Conservation (phyloP, 2,329 filamentous ascomycete genomes). For the Fusarium duplospermum region DNA sequence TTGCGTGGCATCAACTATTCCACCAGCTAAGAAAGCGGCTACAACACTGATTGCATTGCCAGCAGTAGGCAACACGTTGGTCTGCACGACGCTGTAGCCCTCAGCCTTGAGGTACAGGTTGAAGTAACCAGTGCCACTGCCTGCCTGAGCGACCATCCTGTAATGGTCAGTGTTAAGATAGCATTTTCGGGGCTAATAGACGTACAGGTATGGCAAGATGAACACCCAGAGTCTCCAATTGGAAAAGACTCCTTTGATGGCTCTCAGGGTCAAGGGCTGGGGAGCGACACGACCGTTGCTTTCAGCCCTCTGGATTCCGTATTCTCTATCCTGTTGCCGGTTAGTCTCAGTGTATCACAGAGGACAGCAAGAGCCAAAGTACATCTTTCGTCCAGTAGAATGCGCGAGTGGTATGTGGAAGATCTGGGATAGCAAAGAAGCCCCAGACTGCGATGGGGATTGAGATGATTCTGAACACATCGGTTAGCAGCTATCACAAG, state of each 20-base stretch:
- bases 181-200: neutral
- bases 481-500: neutral
- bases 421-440: neutral
- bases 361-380: neutral
- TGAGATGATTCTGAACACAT: neutral
- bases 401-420: neutral
- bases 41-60: neutral
- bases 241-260: neutral
- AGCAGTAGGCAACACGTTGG: neutral
- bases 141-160: neutral
- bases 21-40: neutral
- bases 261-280: constrained; percentile 6
- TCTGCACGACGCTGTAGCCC: neutral
- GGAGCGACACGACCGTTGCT: constrained; percentile 16
- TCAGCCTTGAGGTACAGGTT: neutral
- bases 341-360: neutral
- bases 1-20: neutral
- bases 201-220: neutral
- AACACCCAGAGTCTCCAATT: neutral
- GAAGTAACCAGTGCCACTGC: neutral
- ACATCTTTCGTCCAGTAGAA: neutral
- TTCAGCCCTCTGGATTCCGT: constrained; percentile 14
- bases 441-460: neutral
- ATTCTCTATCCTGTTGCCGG: constrained; percentile 8
- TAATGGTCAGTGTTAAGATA: neutral